These are phyloP conservation scores for Conoideocrella luteorostrata DNA, from an alignment of 2,329 filamentous ascomycete genomes.

Conservation along the genomic window DNA sequence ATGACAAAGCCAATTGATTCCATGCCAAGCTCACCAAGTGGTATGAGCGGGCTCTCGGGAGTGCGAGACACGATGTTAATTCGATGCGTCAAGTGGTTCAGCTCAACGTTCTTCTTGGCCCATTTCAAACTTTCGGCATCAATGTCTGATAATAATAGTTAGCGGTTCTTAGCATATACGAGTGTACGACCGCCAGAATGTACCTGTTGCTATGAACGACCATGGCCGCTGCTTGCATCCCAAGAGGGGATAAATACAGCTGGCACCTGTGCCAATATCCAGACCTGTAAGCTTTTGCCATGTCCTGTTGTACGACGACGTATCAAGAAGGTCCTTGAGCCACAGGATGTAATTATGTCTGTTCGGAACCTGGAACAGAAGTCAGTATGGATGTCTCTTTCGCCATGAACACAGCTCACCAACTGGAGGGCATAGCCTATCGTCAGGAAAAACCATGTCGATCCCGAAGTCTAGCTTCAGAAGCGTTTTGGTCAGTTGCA, in stretches of 20 bases:
- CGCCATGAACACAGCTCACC: conserved; percentile 12
- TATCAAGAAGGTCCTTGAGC: conserved; percentile 76
- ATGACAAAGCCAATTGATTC: conserved; percentile 70
- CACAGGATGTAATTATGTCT: conserved; percentile 88
- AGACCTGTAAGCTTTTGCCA: conserved; percentile 58
- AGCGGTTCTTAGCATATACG: not conserved
- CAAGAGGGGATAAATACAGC: conserved; percentile 84
- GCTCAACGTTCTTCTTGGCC: conserved; percentile 59
- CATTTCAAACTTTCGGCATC: conserved; percentile 62
- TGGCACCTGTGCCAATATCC: conserved; percentile 86
- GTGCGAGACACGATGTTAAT: conserved; percentile 57
- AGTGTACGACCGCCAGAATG: not conserved
- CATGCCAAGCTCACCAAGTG: conserved; percentile 47
- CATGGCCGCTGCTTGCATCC: conserved; percentile 66
- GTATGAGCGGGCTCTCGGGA: conserved; percentile 51
- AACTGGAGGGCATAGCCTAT: conserved; percentile 83
- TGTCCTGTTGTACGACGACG: conserved; percentile 47
- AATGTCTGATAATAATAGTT: conserved; percentile 59
- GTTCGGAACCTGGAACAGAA: conserved; percentile 42
- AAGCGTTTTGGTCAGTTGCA: conserved; percentile 75
- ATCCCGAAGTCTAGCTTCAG: conserved; percentile 71
- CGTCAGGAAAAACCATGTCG: conserved; percentile 60
- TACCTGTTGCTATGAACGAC: conserved; percentile 62
- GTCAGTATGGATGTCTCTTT: not conserved
- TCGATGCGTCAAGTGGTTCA: conserved; percentile 58